Evolutionary conservation across 306 rosid species (phyloP).

Genomic region (Dalbergia oliveri): DNA sequence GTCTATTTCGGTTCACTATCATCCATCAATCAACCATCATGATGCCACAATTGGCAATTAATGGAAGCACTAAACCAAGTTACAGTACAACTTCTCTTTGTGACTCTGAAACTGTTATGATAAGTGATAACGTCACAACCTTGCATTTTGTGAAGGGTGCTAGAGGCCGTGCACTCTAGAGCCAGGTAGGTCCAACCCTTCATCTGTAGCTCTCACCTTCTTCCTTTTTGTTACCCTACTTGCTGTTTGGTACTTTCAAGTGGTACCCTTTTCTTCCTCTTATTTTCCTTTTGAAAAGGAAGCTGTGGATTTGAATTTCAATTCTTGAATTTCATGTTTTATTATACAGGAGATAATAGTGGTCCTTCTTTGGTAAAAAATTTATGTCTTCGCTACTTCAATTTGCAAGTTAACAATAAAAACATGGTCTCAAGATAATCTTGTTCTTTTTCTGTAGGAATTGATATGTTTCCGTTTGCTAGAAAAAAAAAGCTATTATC

Average conservation of each 20-base stretch:
- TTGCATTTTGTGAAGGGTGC: not conserved
- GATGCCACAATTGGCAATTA: not conserved
- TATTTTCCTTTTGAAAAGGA: not conserved
- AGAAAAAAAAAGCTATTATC: not conserved
- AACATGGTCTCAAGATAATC: slow-evolving; percentile 2
- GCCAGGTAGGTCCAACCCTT: slow-evolving; percentile 37
- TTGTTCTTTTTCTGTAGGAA: not conserved
- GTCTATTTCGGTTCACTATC: slow-evolving; percentile 7
- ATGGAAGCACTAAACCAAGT: slow-evolving; percentile 29
- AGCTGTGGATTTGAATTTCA: not conserved
- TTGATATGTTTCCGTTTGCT: not conserved
- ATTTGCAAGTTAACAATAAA: not conserved
- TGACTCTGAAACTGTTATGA: not conserved
- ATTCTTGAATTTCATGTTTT: not conserved
- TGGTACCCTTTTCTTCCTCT: not conserved
- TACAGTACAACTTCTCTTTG: not conserved
- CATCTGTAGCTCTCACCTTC: slow-evolving; percentile 13
- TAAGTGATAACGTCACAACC: slow-evolving; percentile 4
- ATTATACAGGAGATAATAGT: not conserved
- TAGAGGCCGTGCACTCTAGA: not conserved
- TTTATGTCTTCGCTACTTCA: slow-evolving; percentile 10
- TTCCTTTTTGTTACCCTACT: not conserved
- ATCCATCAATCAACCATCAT: slow-evolving; percentile 23
- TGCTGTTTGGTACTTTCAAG: not conserved
- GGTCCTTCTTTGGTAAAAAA: not conserved